Percentiles rank a stretch among this genome's conserved stretches.
Conservation (phyloP, 257 asterid genomes). For the Penstemon newberryi region DNA sequence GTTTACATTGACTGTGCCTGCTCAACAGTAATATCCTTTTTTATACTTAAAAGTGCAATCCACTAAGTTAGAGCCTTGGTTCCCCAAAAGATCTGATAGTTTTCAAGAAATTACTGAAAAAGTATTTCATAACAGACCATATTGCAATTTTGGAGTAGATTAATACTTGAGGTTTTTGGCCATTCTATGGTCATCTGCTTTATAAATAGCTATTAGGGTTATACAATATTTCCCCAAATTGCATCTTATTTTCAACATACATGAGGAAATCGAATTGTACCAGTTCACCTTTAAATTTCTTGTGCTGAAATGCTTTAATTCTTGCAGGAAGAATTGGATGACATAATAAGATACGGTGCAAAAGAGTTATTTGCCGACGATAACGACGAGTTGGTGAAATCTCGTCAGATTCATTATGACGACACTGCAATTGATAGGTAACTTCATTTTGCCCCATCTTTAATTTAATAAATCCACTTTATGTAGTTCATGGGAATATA, state of each 20-base stretch:
- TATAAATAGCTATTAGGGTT: slow-evolving; percentile 5
- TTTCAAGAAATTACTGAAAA: slow-evolving; percentile 14
- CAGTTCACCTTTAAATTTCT: slow-evolving; percentile 18
- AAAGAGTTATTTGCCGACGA: slow-evolving; percentile 96
- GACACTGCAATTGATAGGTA: slow-evolving; percentile 95
- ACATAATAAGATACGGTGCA: slow-evolving; percentile 92
- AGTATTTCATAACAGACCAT: not conserved
- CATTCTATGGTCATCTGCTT: slow-evolving; percentile 11
- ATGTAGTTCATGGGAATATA: slow-evolving; percentile 23
- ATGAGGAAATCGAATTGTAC: slow-evolving; percentile 6
- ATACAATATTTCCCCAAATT: not conserved
- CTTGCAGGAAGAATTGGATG: slow-evolving; percentile 94
- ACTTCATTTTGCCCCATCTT: slow-evolving; percentile 19
- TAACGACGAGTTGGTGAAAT: slow-evolving; percentile 85
- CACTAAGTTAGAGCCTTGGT: slow-evolving; percentile 19
- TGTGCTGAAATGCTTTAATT: slow-evolving; percentile 30
- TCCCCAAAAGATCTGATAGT: slow-evolving; percentile 10
- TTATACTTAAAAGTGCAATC: slow-evolving; percentile 5
- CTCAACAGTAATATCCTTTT: slow-evolving; percentile 12
- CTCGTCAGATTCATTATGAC: slow-evolving; percentile 97
- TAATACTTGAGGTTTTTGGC: not conserved
- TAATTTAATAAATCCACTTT: slow-evolving; percentile 18
- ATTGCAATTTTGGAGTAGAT: not conserved
- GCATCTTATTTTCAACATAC: slow-evolving; percentile 2
- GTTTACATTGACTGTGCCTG: slow-evolving; percentile 14